Evolutionary conservation across 2,329 filamentous ascomycete species (phyloP).

Genomic region (Neospermospora avenae): DNA sequence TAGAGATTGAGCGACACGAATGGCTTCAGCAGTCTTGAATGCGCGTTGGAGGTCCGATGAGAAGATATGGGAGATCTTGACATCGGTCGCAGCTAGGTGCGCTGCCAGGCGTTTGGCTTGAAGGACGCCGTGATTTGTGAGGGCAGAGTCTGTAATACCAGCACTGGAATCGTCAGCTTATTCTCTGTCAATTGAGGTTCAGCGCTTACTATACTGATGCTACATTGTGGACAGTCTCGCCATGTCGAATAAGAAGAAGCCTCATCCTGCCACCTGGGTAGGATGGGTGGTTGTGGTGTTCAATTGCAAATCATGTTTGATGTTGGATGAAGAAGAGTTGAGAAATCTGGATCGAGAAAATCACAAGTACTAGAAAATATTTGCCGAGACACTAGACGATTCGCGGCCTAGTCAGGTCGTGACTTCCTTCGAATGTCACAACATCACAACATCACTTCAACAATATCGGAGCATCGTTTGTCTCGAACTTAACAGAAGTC

Average conservation of each 20-base stretch:
- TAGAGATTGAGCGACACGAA: slow-evolving; percentile 53
- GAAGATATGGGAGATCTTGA: slow-evolving; percentile 67
- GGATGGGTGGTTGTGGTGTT: slow-evolving; percentile 20
- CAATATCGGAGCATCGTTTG: neutral
- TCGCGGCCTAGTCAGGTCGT: neutral
- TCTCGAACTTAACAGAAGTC: neutral
- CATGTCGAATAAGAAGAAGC: slow-evolving; percentile 79
- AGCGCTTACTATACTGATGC: slow-evolving; percentile 63
- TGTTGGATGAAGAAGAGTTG: neutral
- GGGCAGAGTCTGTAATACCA: slow-evolving; percentile 72
- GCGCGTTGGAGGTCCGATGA: slow-evolving; percentile 77
- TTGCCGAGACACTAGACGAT: neutral
- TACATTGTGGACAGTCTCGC: slow-evolving; percentile 88
- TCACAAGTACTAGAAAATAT: neutral
- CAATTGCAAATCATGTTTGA: slow-evolving; percentile 24
- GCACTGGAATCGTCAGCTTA: slow-evolving; percentile 50
- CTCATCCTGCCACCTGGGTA: slow-evolving; percentile 45
- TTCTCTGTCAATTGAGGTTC: slow-evolving; percentile 28
- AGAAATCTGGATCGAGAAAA: neutral
- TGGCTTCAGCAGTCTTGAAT: slow-evolving; percentile 63
- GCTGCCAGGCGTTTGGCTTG: slow-evolving; percentile 71
- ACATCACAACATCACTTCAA: neutral
- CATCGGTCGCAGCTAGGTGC: slow-evolving; percentile 60
- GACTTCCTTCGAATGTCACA: too few relatives aligned
- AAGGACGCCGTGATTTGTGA: slow-evolving; percentile 78